Percentiles rank a stretch among this genome's conserved stretches.
Evolutionary conservation across 2,329 filamentous ascomycete species (phyloP).

Genomic region (Stachybotrys echinatus): DNA sequence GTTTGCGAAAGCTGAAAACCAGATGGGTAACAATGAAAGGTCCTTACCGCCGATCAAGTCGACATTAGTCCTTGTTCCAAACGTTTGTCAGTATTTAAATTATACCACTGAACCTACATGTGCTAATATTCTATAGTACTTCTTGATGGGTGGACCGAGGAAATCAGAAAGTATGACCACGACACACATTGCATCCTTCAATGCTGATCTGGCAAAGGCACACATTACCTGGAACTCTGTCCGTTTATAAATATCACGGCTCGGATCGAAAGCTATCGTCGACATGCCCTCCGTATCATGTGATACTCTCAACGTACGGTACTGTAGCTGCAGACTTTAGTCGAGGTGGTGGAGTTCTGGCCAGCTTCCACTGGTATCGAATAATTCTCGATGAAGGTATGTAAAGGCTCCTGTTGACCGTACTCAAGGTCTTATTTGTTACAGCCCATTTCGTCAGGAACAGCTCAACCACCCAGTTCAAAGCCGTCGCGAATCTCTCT

Average conservation of each 20-base stretch:
- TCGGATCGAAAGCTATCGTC: conserved; percentile 12
- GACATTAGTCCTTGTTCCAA: conserved; percentile 36
- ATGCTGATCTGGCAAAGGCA: not conserved
- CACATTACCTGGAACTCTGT: conserved; percentile 11
- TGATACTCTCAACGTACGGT: conserved; percentile 40
- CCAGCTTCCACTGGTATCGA: conserved; percentile 31
- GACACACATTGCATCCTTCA: not conserved
- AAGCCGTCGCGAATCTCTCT: conserved; percentile 31
- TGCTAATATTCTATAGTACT: conserved; percentile 20
- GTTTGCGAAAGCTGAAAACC: not conserved
- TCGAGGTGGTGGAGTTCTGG: conserved; percentile 15
- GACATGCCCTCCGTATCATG: conserved; percentile 19
- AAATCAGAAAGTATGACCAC: conserved; percentile 25
- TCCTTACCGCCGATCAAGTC: conserved; percentile 9
- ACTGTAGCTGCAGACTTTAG: conserved; percentile 30
- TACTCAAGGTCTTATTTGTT: not conserved
- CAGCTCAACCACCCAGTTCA: conserved; percentile 35
- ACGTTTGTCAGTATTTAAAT: conserved; percentile 22
- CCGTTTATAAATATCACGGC: conserved; percentile 28
- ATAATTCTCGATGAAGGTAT: conserved; percentile 38
- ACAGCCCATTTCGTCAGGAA: conserved; percentile 41
- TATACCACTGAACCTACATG: not conserved
- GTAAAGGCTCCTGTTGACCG: not conserved
- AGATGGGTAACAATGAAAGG: not conserved
- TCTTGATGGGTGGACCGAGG: conserved; percentile 28